Percentiles rank a stretch among this genome's conserved stretches.
phyloP scores from a whole-genome alignment of 768 basidiomycete genomes.

The Rhodotorula kratochvilovae region DNA sequence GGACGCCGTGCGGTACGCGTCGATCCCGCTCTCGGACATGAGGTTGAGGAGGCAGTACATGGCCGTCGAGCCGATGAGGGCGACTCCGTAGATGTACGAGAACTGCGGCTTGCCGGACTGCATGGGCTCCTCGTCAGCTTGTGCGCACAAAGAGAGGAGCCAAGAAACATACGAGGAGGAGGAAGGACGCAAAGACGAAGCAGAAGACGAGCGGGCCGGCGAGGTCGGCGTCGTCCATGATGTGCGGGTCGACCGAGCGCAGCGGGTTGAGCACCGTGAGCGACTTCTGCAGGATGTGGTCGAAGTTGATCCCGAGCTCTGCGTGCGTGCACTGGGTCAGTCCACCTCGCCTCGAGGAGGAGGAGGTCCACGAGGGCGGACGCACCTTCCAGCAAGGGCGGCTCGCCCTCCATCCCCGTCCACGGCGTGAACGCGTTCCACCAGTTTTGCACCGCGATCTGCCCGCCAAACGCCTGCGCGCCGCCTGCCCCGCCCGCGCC shows the following conservation, averaged over 20 bases:
- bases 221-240: conserved; percentile 99
- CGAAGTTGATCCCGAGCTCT: conserved; percentile 98
- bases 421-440: conserved; percentile 40
- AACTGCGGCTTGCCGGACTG: conserved; percentile 99
- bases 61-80: conserved; percentile 83
- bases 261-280: conserved; percentile 93
- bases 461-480: conserved; percentile 2
- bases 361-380: conserved; percentile 3
- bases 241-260: conserved; percentile 53
- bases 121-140: not conserved
- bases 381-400: conserved; percentile 86
- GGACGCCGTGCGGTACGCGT: conserved; percentile 83
- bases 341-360: not conserved
- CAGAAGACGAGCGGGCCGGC: conserved; percentile 93
- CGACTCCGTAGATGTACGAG: conserved; percentile 97
- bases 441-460: conserved; percentile 38
- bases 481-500: not conserved
- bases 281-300: conserved; percentile 89
- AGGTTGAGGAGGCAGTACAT: conserved; percentile 93
- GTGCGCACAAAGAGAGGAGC: not conserved
- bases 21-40: conserved; percentile 92
- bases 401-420: conserved; percentile 72
- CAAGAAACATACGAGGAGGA: conserved; percentile 76
- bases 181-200: conserved; percentile 86
- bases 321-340: not conserved